Percentiles rank a stretch among this genome's conserved stretches.
Conservation (phyloP, 2,329 filamentous ascomycete species). For the Periconia macrospinosa region DNA sequence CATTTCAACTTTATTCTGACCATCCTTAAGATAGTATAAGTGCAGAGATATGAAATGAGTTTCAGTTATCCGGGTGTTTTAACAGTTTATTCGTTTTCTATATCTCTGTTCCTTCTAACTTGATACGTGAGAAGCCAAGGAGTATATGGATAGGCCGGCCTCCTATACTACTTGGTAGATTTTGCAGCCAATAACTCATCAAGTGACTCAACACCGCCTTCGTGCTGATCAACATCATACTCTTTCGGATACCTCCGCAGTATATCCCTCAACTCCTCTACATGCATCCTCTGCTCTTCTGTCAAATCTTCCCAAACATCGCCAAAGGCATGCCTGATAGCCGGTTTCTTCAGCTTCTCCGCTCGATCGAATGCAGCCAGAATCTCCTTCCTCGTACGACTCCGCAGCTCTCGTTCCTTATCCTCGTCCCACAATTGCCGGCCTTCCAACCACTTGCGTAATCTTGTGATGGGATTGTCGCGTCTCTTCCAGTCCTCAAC, state of each 20-base stretch:
- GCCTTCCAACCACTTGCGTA: slow-evolving; percentile 89
- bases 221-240: slow-evolving; percentile 79
- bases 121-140: too few relatives aligned
- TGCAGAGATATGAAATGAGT: too few relatives aligned
- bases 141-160: background rate
- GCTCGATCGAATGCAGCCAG: slow-evolving; percentile 82
- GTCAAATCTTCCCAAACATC: slow-evolving; percentile 90
- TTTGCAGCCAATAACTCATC: slow-evolving; percentile 35
- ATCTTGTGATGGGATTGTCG: slow-evolving; percentile 82
- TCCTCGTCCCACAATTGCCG: slow-evolving; percentile 82
- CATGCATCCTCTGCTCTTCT: slow-evolving; percentile 75
- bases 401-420: slow-evolving; percentile 73
- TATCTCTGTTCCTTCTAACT: background rate
- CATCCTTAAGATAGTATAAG: too few relatives aligned
- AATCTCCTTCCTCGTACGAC: slow-evolving; percentile 70
- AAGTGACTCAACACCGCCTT: slow-evolving; percentile 71
- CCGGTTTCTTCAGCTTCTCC: slow-evolving; percentile 78
- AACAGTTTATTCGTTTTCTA: background rate
- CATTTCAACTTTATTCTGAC: background rate
- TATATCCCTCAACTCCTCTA: slow-evolving; percentile 72
- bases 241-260: slow-evolving; percentile 86
- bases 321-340: slow-evolving; percentile 73
- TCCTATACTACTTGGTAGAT: slow-evolving; percentile 5
- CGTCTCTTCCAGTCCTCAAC: slow-evolving; percentile 92
- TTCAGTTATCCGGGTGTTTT: too few relatives aligned